Base-by-base conservation (phyloP, 2,329 filamentous ascomycete species). In the Acrodontium crateriforme region DNA sequence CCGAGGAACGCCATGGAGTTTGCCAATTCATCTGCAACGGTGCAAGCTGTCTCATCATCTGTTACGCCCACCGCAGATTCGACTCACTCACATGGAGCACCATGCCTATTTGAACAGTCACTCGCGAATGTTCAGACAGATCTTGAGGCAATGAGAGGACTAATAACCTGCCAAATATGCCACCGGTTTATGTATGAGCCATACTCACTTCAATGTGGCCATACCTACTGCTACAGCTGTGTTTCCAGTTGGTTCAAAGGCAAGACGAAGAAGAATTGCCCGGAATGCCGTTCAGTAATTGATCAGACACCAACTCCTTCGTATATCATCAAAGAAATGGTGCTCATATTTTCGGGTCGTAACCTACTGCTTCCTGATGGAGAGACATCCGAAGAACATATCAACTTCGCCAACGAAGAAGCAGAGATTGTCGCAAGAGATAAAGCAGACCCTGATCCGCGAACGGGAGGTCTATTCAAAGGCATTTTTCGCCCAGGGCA, bases 211-310 rank as follows among this genome's bases (percentile, higher is more conserved):
- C 62, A 62, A 5, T 80, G 75, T 42, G 75, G 75, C 3, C 75
- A 80, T 49, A 78, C 74, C 5, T 79, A 77, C 52, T 80, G 75
- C 55, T 80, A 80, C 47, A 70, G 66, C 35, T 55, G 49, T 28
- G 39, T 53, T 9, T 37, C 41, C 21, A 34, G 37, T 16, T 48
- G 71, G 67, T 71, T 71, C 41, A 55, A 70, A 23, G 62, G 62
- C 40, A 66, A 63, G 35, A 65, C 54, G 23, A 71, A 67, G 43
- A 75, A 74, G 48, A 74, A 73, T 41, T 80, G 75, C 50, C 75
- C 75, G 10, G 73, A 78, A 47, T 80, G 75, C 47, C 65, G 75
- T 34, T 59, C 67, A 3, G 54, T 60, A 18, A 68, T 78, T 32
- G 65, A 59, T 37, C 54, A 66, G 16, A 56, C 68, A 38, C 74